A percentile compares a stretch with the other conserved stretches of the same genome.
phyloP scores from a whole-genome alignment of 1,139 yeast genomes.

The Lodderomyces theae region DNA sequence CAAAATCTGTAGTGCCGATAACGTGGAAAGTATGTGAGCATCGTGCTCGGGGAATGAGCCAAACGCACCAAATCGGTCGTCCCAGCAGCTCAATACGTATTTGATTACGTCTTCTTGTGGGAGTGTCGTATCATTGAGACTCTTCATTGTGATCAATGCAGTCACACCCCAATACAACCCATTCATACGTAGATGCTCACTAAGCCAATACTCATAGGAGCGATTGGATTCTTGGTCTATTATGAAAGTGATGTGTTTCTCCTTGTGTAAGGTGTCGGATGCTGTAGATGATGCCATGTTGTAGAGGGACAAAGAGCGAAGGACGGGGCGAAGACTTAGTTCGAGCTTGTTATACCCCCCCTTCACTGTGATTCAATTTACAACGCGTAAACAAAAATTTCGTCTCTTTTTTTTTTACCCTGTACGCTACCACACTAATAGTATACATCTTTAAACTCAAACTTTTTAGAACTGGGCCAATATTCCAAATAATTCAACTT shows the following conservation, averaged over 20 bases:
- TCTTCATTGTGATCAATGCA: conserved; percentile 62
- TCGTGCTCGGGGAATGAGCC: conserved; percentile 90
- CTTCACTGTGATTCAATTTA: too few relatives aligned
- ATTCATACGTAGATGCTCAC: conserved; percentile 85
- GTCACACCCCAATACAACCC: conserved; percentile 96
- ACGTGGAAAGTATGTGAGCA: conserved; percentile 81
- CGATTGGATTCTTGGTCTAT: conserved; percentile 38
- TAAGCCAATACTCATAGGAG: conserved; percentile 76
- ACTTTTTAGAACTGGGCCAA: conserved; percentile 53
- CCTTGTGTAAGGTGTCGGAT: conserved; percentile 6
- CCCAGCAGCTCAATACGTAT: conserved; percentile 71
- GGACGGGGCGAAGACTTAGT: too few relatives aligned
- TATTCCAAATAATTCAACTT: conserved; percentile 70
- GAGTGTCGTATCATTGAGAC: conserved; percentile 43
- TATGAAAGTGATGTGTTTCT: conserved; percentile 38
- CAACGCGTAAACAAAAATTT: too few relatives aligned
- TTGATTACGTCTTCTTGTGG: conserved; percentile 58
- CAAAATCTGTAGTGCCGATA: conserved; percentile 81
- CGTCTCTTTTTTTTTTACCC: background rate
- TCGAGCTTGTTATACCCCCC: too few relatives aligned
- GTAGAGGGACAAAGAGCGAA: background rate
- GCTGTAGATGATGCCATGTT: background rate
- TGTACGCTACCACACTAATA: conserved; percentile 20
- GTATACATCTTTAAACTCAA: conserved; percentile 47
- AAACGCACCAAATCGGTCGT: conserved; percentile 67